phyloP scores from a whole-genome alignment of 2,329 filamentous ascomycete species.

The Pseudogymnoascus sp. region DNA sequence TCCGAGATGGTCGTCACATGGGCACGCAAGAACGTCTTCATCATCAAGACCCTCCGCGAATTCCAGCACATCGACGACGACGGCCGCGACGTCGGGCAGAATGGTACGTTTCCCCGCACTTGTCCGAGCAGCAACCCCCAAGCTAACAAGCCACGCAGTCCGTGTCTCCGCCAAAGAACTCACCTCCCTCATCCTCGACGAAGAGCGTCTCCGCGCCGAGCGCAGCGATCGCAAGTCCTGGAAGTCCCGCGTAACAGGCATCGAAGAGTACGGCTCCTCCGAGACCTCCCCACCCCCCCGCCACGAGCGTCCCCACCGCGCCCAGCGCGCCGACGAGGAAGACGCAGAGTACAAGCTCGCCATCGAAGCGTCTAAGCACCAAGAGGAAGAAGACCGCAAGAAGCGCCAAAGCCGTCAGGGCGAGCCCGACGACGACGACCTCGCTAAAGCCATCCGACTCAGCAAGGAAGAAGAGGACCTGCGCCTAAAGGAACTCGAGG shows the following conservation, averaged over 20 bases:
- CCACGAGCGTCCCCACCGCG: constrained; percentile 40
- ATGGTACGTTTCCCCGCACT: constrained; percentile 55
- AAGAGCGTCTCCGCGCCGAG: constrained; percentile 84
- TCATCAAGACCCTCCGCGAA: constrained; percentile 96
- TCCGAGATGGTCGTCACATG: constrained; percentile 95
- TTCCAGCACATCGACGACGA: constrained; percentile 97
- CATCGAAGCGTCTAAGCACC: constrained; percentile 88
- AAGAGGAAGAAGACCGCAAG: constrained; percentile 81
- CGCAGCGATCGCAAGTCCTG: constrained; percentile 86
- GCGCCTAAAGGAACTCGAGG: constrained; percentile 76
- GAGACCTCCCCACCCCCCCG: constrained; percentile 36
- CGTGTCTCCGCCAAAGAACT: constrained; percentile 94
- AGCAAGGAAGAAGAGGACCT: constrained; percentile 93
- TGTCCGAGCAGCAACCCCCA: background rate
- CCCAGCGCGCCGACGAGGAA: constrained; percentile 61
- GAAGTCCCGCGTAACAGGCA: constrained; percentile 92
- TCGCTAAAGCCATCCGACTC: constrained; percentile 89
- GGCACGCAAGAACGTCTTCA: constrained; percentile 96
- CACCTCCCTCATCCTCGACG: constrained; percentile 83
- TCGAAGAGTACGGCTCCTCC: constrained; percentile 66
- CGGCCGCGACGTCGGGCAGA: constrained; percentile 88
- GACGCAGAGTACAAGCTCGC: constrained; percentile 87
- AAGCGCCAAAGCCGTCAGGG: constrained; percentile 59
- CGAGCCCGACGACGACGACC: constrained; percentile 65
- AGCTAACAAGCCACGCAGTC: constrained; percentile 49